A percentile compares a stretch with the other conserved stretches of the same genome.
phyloP scores from a whole-genome alignment of 495 filamentous ascomycete species.

The Aspergillus nidulans region DNA sequence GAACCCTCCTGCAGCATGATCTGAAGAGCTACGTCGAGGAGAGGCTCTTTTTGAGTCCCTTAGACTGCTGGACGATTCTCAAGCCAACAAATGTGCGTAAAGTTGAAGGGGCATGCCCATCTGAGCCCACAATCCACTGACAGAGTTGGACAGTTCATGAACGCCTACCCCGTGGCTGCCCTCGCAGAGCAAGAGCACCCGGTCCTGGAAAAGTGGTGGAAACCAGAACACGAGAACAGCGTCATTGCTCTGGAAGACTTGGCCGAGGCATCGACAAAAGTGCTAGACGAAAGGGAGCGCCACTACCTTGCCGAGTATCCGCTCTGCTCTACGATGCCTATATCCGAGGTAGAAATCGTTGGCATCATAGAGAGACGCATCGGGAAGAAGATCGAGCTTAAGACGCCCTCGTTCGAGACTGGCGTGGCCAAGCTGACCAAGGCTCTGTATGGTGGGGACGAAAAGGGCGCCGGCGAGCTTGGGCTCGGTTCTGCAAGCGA shows the following conservation, averaged over 20 bases:
- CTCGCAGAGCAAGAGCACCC: slow-evolving; percentile 20
- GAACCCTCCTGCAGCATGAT: slow-evolving; percentile 33
- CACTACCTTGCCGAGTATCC: slow-evolving; percentile 29
- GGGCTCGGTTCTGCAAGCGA: too few species aligned
- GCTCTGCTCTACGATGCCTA: slow-evolving; percentile 23
- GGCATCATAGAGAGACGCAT: not conserved
- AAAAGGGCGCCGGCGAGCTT: too few species aligned
- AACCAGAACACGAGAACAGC: not conserved
- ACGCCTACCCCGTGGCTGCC: slow-evolving; percentile 20
- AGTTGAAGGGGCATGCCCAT: too few species aligned
- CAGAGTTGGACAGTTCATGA: too few species aligned
- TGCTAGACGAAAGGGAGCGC: slow-evolving; percentile 24
- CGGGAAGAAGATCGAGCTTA: not conserved
- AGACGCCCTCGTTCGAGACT: not conserved
- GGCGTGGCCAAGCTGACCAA: not conserved
- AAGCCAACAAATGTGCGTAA: slow-evolving; percentile 29
- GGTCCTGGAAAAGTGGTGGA: not conserved
- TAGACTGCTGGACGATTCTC: slow-evolving; percentile 32
- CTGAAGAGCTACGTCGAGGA: slow-evolving; percentile 33
- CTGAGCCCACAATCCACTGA: too few species aligned
- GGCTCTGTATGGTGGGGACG: too few species aligned
- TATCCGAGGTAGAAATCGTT: not conserved
- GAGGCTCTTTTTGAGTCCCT: slow-evolving; percentile 20
- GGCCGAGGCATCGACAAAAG: slow-evolving; percentile 10
- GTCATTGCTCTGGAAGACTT: not conserved